These are phyloP conservation scores for Colletotrichum tanaceti DNA, from an alignment of 2,329 filamentous ascomycete species.

Conservation along the genomic window DNA sequence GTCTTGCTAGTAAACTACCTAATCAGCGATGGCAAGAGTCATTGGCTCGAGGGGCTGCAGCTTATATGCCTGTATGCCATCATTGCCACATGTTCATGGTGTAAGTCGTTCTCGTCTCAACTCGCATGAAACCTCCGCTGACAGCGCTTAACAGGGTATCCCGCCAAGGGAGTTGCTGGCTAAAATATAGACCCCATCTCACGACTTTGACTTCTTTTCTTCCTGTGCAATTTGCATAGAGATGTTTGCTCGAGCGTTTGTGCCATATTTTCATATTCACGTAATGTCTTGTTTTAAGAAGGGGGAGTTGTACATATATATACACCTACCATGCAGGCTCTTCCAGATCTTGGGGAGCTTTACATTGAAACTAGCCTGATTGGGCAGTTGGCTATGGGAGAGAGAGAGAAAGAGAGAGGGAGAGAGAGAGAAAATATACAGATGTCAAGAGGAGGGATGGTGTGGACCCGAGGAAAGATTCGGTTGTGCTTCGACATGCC, in stretches of 20 bases:
- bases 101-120: conserved; percentile 54
- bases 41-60: conserved; percentile 83
- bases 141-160: conserved; percentile 13
- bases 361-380: conserved; percentile 6
- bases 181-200: background rate
- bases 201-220: background rate
- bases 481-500: background rate
- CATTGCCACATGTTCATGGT: conserved; percentile 76
- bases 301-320: conserved; percentile 25
- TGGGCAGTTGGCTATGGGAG: background rate
- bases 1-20: conserved; percentile 89
- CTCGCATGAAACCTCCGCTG: background rate
- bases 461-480: background rate
- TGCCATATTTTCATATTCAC: conserved; percentile 11
- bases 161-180: conserved; percentile 34
- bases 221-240: background rate
- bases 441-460: background rate
- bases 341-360: background rate
- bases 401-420: too few relatives aligned
- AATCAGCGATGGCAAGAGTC: conserved; percentile 83
- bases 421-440: too few relatives aligned
- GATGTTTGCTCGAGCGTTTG: conserved; percentile 19
- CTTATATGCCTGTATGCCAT: conserved; percentile 83
- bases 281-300: conserved; percentile 35
- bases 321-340: background rate